These are phyloP conservation scores for Cornus controversa DNA, from an alignment of 148 eudicot genomes.

Conservation along the genomic window DNA sequence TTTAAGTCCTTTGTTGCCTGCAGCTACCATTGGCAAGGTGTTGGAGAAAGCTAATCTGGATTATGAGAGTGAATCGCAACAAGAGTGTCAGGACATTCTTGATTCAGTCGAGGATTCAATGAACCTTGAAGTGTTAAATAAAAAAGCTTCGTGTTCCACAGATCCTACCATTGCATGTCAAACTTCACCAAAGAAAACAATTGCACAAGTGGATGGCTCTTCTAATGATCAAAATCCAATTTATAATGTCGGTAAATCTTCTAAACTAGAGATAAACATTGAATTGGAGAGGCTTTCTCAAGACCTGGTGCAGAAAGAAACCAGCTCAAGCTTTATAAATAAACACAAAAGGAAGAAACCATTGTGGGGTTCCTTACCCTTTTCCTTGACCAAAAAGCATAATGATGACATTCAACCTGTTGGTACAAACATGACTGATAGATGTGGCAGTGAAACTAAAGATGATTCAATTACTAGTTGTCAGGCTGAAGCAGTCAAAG, in stretches of 20 bases:
- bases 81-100: conserved; percentile 96
- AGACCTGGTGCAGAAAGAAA: conserved; percentile 17
- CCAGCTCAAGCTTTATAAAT: conserved; percentile 25
- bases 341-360: conserved; percentile 44
- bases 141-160: conserved; percentile 24
- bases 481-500: conserved; percentile 16
- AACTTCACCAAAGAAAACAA: conserved; percentile 28
- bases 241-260: conserved; percentile 23
- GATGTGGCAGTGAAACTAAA: conserved; percentile 13
- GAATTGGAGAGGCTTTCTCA: conserved; percentile 31
- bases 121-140: conserved; percentile 30
- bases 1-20: conserved; percentile 73
- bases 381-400: conserved; percentile 34
- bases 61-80: conserved; percentile 80
- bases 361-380: conserved; percentile 63
- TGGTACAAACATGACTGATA: conserved; percentile 20
- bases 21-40: conserved; percentile 57
- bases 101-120: conserved; percentile 60
- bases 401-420: conserved; percentile 22
- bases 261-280: conserved; percentile 18
- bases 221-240: conserved; percentile 46
- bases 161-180: conserved; percentile 15
- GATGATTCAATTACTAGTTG: conserved; percentile 21
- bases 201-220: conserved; percentile 76
- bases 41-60: conserved; percentile 74